Percentiles rank a stretch among this genome's conserved stretches.
Conservation (phyloP, 139 green algal genomes). For the Chlorella sp. region DNA sequence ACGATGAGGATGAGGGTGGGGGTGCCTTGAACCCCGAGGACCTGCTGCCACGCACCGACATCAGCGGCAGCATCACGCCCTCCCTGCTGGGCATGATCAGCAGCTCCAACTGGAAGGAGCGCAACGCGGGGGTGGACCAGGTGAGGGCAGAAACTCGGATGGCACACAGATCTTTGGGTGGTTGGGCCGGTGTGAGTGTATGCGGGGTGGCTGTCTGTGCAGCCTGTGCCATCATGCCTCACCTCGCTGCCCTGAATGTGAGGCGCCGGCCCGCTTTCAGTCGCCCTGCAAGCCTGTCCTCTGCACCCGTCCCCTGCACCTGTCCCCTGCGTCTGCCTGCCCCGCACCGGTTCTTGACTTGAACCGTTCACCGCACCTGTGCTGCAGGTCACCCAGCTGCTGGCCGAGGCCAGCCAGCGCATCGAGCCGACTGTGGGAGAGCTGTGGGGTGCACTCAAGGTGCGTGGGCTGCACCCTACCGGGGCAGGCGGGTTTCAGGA, state of each 20-base stretch:
- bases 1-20: background rate
- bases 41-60: constrained; percentile 81
- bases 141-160: constrained; percentile 53
- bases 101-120: constrained; percentile 93
- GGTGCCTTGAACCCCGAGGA: constrained; percentile 54
- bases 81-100: constrained; percentile 61
- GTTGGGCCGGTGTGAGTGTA: background rate
- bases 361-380: background rate
- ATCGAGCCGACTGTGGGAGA: constrained; percentile 76
- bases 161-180: background rate
- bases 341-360: too few relatives aligned
- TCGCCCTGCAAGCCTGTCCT: background rate
- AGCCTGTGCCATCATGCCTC: background rate
- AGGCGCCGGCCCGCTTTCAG: too few relatives aligned
- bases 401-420: constrained; percentile 59
- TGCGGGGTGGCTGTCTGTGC: background rate
- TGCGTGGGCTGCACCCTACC: background rate
- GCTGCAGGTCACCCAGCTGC: constrained; percentile 35
- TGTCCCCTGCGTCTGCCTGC: too few relatives aligned
- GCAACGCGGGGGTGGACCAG: constrained; percentile 86
- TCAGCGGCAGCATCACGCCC: constrained; percentile 71
- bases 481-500: too few relatives aligned
- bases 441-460: constrained; percentile 85
- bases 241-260: background rate
- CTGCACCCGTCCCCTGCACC: too few relatives aligned